These are phyloP conservation scores for Cytospora piceicola DNA, from an alignment of 2,329 filamentous ascomycete genomes.

Conservation along the genomic window DNA sequence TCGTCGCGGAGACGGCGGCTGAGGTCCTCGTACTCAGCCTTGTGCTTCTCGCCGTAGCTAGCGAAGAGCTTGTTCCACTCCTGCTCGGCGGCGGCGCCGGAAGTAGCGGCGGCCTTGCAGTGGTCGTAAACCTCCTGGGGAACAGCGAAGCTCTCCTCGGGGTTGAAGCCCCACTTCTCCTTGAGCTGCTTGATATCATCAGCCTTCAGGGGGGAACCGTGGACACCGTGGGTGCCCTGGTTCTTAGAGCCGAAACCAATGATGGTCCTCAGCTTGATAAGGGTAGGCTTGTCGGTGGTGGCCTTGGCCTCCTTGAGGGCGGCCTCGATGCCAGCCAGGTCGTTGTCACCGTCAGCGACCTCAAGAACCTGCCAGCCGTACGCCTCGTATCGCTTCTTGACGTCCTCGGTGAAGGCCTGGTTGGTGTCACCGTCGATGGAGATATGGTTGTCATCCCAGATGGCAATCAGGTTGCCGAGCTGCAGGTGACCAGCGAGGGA, in stretches of 20 bases:
- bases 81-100: conserved; percentile 86
- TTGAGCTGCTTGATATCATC: conserved; percentile 95
- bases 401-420: conserved; percentile 95
- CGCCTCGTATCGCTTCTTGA: conserved; percentile 89
- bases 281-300: conserved; percentile 92
- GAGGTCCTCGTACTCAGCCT: conserved; percentile 79
- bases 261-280: conserved; percentile 96
- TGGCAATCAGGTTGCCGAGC: conserved; percentile 93
- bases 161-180: conserved; percentile 94
- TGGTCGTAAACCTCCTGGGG: conserved; percentile 92
- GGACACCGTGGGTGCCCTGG: conserved; percentile 92
- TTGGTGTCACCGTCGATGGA: conserved; percentile 94
- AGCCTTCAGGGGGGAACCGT: conserved; percentile 93
- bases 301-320: conserved; percentile 84
- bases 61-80: conserved; percentile 94
- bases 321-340: conserved; percentile 84
- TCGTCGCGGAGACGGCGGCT: conserved; percentile 77
- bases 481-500: conserved; percentile 94
- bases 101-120: conserved; percentile 81
- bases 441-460: conserved; percentile 99
- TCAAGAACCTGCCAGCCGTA: conserved; percentile 93
- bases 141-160: conserved; percentile 88
- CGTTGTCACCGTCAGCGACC: conserved; percentile 86
- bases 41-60: conserved; percentile 81
- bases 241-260: conserved; percentile 95